Evolutionary conservation across 2,329 filamentous ascomycete genomes (phyloP), one percentile per base, ranked within the genome.

Genomic region (Sarocladium strictum): DNA sequence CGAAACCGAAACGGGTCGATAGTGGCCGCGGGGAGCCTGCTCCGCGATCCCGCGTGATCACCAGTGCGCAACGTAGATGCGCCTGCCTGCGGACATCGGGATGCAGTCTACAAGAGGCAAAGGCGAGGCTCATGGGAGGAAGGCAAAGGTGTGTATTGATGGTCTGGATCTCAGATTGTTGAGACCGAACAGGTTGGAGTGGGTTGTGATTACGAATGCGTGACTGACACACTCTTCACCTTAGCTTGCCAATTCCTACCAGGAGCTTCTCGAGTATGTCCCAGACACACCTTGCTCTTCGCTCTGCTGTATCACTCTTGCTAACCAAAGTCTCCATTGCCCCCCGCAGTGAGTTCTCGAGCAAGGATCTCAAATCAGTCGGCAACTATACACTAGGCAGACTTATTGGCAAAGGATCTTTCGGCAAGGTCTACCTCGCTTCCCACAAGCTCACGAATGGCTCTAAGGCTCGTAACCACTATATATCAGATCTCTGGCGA

Each of bases 391-490:
- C 86, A 33, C 81, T 99, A 55, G 94, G 94, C 45, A 86, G 86
- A 57, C 78, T 99, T 56, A 96, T 99, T 67, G 94, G 94, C 61
- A 99, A 97, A 69, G 94, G 94, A 56, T 97, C 92, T 59, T 99
- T 99, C 72, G 94, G 94, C 64, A 97, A 97, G 74, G 94, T 99
- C 65, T 99, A 99, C 71, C 80, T 99, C 56, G 94, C 93, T 56
- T 85, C 86, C 45, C 94, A 99, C 72, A 97, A 97, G 72, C 90
- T 99, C 70, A 97, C 90, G 65, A 97, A 97, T 84, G 93, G 92
- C 65, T 96, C 92, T 67, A 97, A 97, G 84, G 91, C 93, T 66
- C 58, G 91, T 92, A 66, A 58, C 37, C 9, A n/a, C n/a, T n/a
- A n/a, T n/a, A n/a, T n/a, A n/a, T n/a, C n/a, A n/a, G n/a, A n/a